These are phyloP conservation scores for Penicillium palitans DNA, from an alignment of 2,329 filamentous ascomycete genomes.

Conservation along the genomic window DNA sequence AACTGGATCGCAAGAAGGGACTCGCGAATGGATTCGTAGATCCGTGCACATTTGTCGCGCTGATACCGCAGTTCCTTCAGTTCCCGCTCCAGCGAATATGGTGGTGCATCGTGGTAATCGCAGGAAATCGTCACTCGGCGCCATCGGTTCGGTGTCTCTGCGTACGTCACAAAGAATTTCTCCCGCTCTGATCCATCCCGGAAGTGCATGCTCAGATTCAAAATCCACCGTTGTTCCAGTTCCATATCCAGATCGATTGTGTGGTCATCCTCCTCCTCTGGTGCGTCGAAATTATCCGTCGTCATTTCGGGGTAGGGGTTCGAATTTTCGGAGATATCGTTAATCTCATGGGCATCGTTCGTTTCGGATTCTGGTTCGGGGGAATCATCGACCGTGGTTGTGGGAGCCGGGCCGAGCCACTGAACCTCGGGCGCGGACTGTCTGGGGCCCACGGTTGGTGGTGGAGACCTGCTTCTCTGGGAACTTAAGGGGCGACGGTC, in stretches of 20 bases:
- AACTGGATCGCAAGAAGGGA: slow-evolving; percentile 93
- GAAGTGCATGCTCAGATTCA: slow-evolving; percentile 98
- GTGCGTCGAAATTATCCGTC: background rate
- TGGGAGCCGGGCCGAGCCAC: slow-evolving; percentile 33
- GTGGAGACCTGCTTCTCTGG: slow-evolving; percentile 48
- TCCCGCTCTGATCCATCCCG: slow-evolving; percentile 88
- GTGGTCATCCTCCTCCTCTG: slow-evolving; percentile 25
- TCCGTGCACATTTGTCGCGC: slow-evolving; percentile 85
- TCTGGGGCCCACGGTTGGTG: slow-evolving; percentile 39
- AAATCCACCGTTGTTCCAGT: slow-evolving; percentile 85
- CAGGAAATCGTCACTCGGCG: slow-evolving; percentile 88
- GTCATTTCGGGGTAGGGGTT: slow-evolving; percentile 25
- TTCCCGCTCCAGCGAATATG: slow-evolving; percentile 82
- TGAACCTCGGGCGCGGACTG: slow-evolving; percentile 46
- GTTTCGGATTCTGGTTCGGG: slow-evolving; percentile 28
- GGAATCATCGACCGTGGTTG: slow-evolving; percentile 32
- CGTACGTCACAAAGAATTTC: slow-evolving; percentile 97
- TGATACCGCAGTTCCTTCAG: slow-evolving; percentile 76
- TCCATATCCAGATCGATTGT: slow-evolving; percentile 66
- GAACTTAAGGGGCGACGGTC: slow-evolving; percentile 47
- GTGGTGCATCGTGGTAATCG: slow-evolving; percentile 80
- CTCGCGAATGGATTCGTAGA: slow-evolving; percentile 92
- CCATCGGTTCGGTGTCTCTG: slow-evolving; percentile 76
- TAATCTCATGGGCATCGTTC: slow-evolving; percentile 27
- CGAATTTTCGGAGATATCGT: slow-evolving; percentile 30